Base-by-base conservation (phyloP, 2,329 filamentous ascomycete species). In the Parastagonospora avenae region DNA sequence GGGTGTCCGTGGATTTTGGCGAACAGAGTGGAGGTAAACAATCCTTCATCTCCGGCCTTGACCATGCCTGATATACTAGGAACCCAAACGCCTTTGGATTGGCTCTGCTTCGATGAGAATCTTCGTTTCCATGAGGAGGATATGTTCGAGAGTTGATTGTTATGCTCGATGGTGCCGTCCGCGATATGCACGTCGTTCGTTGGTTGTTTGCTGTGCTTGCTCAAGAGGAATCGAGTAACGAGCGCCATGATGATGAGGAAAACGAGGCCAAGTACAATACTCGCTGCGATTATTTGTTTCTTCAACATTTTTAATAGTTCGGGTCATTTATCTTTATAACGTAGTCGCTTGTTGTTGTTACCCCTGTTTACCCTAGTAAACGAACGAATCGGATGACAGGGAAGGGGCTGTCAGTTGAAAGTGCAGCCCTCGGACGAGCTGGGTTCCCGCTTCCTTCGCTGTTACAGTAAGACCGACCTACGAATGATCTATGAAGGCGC, bases 21-120 rank as follows among this genome's bases (percentile, higher is more conserved):
- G 56, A 71, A 66, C 40, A 73, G 37, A 33, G 62, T 44, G 12
- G 66, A 68, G 14, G 60, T 59, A 41, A 63, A 61, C 10, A 70
- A 10, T 2, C 57, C 62, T 39, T 73, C 68, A 47, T 73, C 68
- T 14, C 66, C 70, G 36, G 68, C 68, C 54, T 69, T 68, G 52
- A 73, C 51, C 29, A 73, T 58, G 31, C 57, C 61, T 10, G 66
- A 63, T n/a, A 71, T 27, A 2, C 57, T 60, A 10, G 69, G 68
- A 12, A 67, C 63, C 60, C 60, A 63, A 7, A 57, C 52, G 9
- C 50, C 39, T 14, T 47, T 53, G 14, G 35, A 50, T 10, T 51
- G 53, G 2, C 59, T 49, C 32, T 52, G 55, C 36, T 64, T 69
- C n/a, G 54, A 41, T 10, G 42, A 4, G 4, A 70, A 60, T 1